These are phyloP conservation scores for Claviceps monticola DNA, from an alignment of 2,329 filamentous ascomycete genomes.

Conservation along the genomic window DNA sequence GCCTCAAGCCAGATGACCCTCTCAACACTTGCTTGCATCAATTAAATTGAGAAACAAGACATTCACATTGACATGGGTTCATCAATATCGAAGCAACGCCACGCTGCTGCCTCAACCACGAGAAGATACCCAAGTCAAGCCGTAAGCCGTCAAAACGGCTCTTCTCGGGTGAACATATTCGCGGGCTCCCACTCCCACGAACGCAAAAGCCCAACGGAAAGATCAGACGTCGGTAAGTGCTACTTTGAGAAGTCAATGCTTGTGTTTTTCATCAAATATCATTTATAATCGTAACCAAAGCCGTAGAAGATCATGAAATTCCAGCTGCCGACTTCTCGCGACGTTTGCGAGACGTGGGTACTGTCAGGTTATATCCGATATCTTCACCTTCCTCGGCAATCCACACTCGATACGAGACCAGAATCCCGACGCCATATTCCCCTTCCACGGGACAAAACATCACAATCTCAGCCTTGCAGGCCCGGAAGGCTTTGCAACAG, in stretches of 20 bases:
- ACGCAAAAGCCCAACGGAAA: not conserved
- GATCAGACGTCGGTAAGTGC: not conserved
- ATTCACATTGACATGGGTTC: conserved; percentile 1
- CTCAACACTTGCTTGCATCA: no score
- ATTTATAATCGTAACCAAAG: not conserved
- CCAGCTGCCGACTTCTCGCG: not conserved
- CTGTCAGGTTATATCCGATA: not conserved
- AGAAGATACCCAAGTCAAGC: not conserved
- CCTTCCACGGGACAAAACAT: not conserved
- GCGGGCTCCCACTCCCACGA: no score
- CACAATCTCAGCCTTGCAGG: not conserved
- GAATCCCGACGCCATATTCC: not conserved
- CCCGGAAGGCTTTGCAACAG: not conserved
- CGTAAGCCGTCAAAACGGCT: not conserved
- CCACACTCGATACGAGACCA: not conserved
- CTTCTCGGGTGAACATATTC: not conserved
- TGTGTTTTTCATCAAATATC: not conserved
- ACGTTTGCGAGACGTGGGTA: not conserved
- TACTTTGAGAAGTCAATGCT: no score
- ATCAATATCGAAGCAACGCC: not conserved
- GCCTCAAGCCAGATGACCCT: no score
- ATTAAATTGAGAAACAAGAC: no score
- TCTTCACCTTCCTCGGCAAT: not conserved
- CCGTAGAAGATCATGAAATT: not conserved
- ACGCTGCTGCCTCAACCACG: not conserved